Evolutionary conservation across 164 flowering plant species (phyloP), one percentile per base, ranked within the genome.

Genomic region (Euptelea pleiosperma): DNA sequence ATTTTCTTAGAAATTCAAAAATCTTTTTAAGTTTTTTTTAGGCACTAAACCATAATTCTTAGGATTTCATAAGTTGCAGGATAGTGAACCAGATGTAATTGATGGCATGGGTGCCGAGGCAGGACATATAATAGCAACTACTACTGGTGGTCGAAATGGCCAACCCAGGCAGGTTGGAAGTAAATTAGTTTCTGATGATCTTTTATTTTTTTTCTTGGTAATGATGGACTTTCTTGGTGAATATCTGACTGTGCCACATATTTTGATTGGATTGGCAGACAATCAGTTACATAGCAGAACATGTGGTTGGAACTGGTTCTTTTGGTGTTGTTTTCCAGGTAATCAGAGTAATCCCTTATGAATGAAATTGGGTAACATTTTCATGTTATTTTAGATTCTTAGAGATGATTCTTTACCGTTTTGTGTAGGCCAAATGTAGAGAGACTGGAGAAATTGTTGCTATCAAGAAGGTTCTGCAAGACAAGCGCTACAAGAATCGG

Each of bases 401-500:
- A n/a, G 22, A 19, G 26, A 31, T 59, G 29, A 52, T 40, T 62
- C 3, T 25, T 34, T 42, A 19, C 58, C 61, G 47, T 36, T 64
- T 53, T 39, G 8, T 66, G 37, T 71, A 91, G 97, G 97, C 97
- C 52, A 91, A 88, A 77, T 91, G 96, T 70, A 77, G 96, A 68
- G 98, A 91, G 68, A 86, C 91, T 56, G 98, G 98, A 68, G 98
- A 91, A 60, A 80, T 91, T 67, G 85, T 91, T 57, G 98, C 98
- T 55, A 91, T 91, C 63, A 91, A 91, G 80, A 91, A 91, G 75
- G 97, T 91, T 60, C 89, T 91, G 40, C 97, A 91, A 77, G 97
- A 91, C 74, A 88, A 83, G 73, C 96, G 96, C 64, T 89, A 89
- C 77, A 89, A 89, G 79, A 89, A 89, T 61, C 77, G 96, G 69